Conservation (phyloP, 2,329 filamentous ascomycete species). For the Aphanocladium album region DNA sequence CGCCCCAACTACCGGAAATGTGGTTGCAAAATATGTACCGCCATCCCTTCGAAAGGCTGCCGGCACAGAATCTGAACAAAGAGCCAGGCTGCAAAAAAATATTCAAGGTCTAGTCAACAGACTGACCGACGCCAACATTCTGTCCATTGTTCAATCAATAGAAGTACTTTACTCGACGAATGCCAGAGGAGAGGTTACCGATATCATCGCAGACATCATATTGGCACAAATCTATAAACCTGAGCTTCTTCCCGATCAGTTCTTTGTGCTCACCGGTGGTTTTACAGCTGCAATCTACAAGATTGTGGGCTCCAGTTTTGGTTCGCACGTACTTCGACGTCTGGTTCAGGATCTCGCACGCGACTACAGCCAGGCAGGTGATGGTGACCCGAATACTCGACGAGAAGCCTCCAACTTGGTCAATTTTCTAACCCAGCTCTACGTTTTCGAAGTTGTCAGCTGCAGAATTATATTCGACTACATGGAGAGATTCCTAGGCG, state of each 20-base stretch:
- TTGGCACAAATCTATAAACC: slow-evolving; percentile 75
- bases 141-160: slow-evolving; percentile 76
- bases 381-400: slow-evolving; percentile 33
- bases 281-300: slow-evolving; percentile 88
- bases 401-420: slow-evolving; percentile 63
- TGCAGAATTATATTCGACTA: slow-evolving; percentile 87
- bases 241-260: slow-evolving; percentile 76
- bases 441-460: slow-evolving; percentile 85
- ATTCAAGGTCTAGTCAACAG: slow-evolving; percentile 88
- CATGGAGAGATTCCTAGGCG: slow-evolving; percentile 68
- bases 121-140: slow-evolving; percentile 82
- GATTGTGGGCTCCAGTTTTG: slow-evolving; percentile 81
- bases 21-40: slow-evolving; percentile 74
- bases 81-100: slow-evolving; percentile 68
- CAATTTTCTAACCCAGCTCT: slow-evolving; percentile 78
- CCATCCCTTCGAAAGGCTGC: slow-evolving; percentile 69
- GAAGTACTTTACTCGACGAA: slow-evolving; percentile 79
- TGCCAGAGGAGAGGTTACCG: slow-evolving; percentile 83
- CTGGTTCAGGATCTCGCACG: slow-evolving; percentile 70
- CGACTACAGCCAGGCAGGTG: slow-evolving; percentile 45
- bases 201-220: slow-evolving; percentile 70
- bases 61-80: slow-evolving; percentile 60
- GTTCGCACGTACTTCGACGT: slow-evolving; percentile 76
- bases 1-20: slow-evolving; percentile 53
- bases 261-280: slow-evolving; percentile 83